Evolutionary conservation across 148 eudicot genomes (phyloP), one percentile per base, ranked within the genome.

Genomic region (Suaeda aralocaspica): DNA sequence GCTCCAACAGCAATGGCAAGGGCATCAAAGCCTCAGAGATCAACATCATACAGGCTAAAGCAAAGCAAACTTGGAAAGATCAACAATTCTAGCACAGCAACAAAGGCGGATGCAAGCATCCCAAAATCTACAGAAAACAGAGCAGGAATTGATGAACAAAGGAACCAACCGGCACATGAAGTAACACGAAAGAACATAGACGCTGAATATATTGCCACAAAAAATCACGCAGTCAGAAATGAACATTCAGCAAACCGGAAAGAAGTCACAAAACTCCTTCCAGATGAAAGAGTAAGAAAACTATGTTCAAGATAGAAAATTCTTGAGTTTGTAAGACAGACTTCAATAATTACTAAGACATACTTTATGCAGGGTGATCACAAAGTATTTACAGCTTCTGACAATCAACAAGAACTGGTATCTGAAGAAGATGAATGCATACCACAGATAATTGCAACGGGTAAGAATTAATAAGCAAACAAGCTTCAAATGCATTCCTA

Each of bases 261-360:
- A 56, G 45, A 36, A 31, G 42, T 52, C n/a, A 33, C 19, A 29
- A 31, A 60, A 67, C 78, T n/a, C 12, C 41, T 64, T 61, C 55
- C 60, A 28, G 64, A 66, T 51, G 78, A 82, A 61, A 82, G 30
- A 26, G 91, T 89, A 80, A 83, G 86, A 45, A 53, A 39, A n/a
- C n/a, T 14, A 16, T 18, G 60, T 36, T 52, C 62, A 59, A 28
- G 39, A 30, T 1, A 68, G 1, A 62, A 45, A 55, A 42, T 22
- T 55, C 30, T 41, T n/a, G 6, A 19, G 8, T 5, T 1, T 1
- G 9, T 26, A 21, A 26, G 33, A 22, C 15, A 70, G 18, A n/a
- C 0, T 19, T 19, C 8, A 9, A 19, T 18, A 4, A 49, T 19
- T 31, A 30, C 18, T 67, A 51, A 67, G 26, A 67, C 21, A 24